Conservation (phyloP, 306 rosid genomes). For the Quercus gilva region DNA sequence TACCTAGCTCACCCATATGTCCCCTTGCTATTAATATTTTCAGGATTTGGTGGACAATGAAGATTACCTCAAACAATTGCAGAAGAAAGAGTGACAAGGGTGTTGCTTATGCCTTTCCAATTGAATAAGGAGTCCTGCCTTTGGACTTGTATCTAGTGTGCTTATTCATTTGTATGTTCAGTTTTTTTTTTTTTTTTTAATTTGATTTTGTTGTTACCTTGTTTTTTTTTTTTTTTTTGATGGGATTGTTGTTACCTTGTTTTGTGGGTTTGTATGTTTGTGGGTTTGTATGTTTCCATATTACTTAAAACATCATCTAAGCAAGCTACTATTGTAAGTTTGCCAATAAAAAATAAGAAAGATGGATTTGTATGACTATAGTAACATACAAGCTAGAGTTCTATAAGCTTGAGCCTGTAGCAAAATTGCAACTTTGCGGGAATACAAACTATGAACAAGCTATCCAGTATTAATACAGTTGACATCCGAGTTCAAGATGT, state of each 20-base stretch:
- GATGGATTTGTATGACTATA: neutral
- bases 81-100: constrained; percentile 22
- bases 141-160: neutral
- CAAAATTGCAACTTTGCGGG: neutral
- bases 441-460: neutral
- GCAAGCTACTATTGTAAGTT: neutral
- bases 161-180: neutral
- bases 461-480: neutral
- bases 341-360: neutral
- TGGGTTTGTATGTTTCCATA: neutral
- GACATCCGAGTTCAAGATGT: neutral
- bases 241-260: neutral
- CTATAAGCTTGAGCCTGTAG: no score
- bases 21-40: constrained; percentile 20
- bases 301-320: neutral
- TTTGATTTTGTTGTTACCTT: no score
- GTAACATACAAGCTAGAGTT: neutral
- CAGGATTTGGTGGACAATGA: constrained; percentile 87
- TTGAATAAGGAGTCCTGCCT: neutral
- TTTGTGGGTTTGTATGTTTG: neutral
- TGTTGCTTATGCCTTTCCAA: neutral
- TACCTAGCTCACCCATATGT: constrained; percentile 7
- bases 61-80: constrained; percentile 75
- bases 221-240: neutral
- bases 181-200: neutral